Conservation (phyloP, 345 rosid species). For the Physaria fendleri region DNA sequence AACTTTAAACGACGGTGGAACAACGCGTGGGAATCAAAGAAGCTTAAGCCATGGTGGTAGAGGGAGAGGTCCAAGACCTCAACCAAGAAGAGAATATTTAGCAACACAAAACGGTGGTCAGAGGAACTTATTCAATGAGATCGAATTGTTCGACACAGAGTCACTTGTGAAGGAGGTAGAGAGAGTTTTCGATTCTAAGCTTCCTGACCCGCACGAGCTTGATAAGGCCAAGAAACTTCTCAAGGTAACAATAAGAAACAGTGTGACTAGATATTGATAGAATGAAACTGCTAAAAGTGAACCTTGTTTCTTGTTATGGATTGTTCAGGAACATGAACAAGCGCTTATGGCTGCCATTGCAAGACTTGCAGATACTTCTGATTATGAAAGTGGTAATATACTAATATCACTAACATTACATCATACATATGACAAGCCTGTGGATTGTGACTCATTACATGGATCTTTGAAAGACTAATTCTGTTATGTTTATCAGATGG, state of each 20-base stretch:
- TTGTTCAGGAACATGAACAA: slow-evolving; percentile 87
- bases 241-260: slow-evolving; percentile 41
- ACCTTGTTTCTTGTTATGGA: background rate
- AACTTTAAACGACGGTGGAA: slow-evolving; percentile 41
- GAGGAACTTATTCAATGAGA: slow-evolving; percentile 50
- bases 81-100: slow-evolving; percentile 40
- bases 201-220: slow-evolving; percentile 80
- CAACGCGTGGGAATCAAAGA: slow-evolving; percentile 40
- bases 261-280: background rate
- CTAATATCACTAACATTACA: background rate
- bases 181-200: slow-evolving; percentile 54
- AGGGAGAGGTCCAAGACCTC: slow-evolving; percentile 54
- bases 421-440: background rate
- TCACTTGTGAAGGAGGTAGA: slow-evolving; percentile 80
- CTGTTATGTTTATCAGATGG: slow-evolving; percentile 19
- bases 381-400: slow-evolving; percentile 78
- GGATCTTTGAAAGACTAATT: background rate
- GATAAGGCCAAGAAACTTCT: slow-evolving; percentile 80
- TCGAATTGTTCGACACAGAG: slow-evolving; percentile 77
- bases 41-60: slow-evolving; percentile 37
- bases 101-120: slow-evolving; percentile 41
- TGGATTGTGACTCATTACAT: background rate
- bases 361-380: slow-evolving; percentile 86
- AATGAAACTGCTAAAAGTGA: background rate
- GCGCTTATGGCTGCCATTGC: slow-evolving; percentile 82